Evolutionary conservation across 371 early-diverging fungal species (phyloP), one percentile per base, ranked within the genome.

Genomic region (Coemansia sp.): DNA sequence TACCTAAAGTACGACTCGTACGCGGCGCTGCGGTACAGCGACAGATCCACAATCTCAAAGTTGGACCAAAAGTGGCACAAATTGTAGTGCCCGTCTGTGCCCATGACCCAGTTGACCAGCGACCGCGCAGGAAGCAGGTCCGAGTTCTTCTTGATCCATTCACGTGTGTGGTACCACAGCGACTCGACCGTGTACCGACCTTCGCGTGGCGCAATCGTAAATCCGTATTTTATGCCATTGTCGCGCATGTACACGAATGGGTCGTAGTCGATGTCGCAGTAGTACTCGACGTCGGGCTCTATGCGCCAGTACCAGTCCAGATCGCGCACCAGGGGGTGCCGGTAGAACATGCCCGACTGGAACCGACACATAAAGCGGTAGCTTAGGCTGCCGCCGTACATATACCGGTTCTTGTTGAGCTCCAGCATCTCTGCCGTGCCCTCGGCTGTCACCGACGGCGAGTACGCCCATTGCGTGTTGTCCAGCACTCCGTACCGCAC

Each of bases 21-120:
- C 18, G 85, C 83, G 28, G 86, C 80, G 62, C 86, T 85, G 68
- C 94, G 86, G 51, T 89, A 89, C 63, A 95, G 89, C 9, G 89
- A 84, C 62, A 97, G 80, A 30, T 86, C 85, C 12, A 86, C 96
- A 67, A 97, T 94, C 75, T 97, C 97, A 85, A 97, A 97, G 71
- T 97, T 97, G 61, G 92, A 90, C 96, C 97, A 96, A 68, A 95
- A 97, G 69, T 97, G 96, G 74, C 95, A 94, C 59, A 88, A 62
- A 65, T 89, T 89, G 80, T 90, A 90, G 59, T 77, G 77, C 37
- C 86, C 83, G 20, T 85, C 73, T 30, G 80, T 80, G 75, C 85
- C 83, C 53, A 82, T 82, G 64, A 89, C 80, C 84, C 83, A 84
- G 64, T 82, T 78, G 62, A 81, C 81, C 9, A 80, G 80, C n/a